Evolutionary conservation across 139 green algal species (phyloP), one percentile per base, ranked within the genome.

Genomic region (Marvania coccoides): DNA sequence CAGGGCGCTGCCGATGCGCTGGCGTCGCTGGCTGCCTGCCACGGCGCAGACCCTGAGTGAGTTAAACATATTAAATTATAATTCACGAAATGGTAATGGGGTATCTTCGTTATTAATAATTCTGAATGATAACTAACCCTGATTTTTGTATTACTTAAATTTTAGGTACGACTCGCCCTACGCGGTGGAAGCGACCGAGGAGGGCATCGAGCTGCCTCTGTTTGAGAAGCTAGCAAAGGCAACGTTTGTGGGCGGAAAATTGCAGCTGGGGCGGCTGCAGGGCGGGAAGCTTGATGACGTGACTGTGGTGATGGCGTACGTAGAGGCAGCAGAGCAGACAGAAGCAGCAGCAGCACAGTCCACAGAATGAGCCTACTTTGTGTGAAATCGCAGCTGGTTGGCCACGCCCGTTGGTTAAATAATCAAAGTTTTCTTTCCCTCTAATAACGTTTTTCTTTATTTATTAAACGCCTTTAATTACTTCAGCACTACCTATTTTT

Each of bases 211-310:
- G 54, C 69, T 93, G 36, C 76, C 82, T 0, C 85, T 84, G 72
- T 94, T 83, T 83, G 77, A 93, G 72, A 94, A 94, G 75, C 39
- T 94, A 2, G 46, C 70, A 19, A 71, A 59, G 1, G 67, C 71
- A 12, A 60, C 67, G 2, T 71, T 90, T 26, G 73, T 79, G 53
- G 71, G 81, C 35, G 88, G 85, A 54, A 73, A 76, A 26, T 35
- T 88, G 9, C 39, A 87, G 61, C 72, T 92, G 30, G 80, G 76
- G 24, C 70, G 82, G 38, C 67, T 93, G 29, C 81, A 61, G 5
- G 78, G 78, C 4, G 75, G 75, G 26, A 81, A 95, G 75, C 74
- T 90, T 71, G 90, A 96, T 56, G 90, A 96, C 83, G 94, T 96
- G 61, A 94, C 87, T 1, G 87, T 95, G 1, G 47, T 96, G 2